A percentile compares a stretch with the other conserved stretches of the same genome.
phyloP scores from a whole-genome alignment of 2,329 filamentous ascomycete genomes.

The Ophiosphaerella korrae region DNA sequence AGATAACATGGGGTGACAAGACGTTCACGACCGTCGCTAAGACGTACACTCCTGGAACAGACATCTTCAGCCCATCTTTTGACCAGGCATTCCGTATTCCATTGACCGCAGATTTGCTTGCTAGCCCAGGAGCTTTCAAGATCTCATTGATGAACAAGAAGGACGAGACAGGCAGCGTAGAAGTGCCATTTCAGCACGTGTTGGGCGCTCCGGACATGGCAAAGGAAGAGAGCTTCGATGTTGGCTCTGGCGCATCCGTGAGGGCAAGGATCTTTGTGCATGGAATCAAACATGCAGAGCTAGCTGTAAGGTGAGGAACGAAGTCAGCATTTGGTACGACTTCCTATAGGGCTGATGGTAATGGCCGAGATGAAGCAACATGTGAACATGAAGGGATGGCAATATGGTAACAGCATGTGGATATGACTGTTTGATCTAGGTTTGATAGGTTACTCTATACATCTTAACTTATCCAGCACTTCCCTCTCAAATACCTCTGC shows the following conservation, averaged over 20 bases:
- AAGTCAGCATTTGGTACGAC: too few species aligned
- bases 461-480: too few species aligned
- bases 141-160: slow-evolving; percentile 36
- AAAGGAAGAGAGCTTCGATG: slow-evolving; percentile 28
- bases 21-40: slow-evolving; percentile 52
- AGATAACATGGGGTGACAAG: slow-evolving; percentile 50
- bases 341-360: not conserved
- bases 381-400: too few species aligned
- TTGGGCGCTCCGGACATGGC: slow-evolving; percentile 25
- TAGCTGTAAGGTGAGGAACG: not conserved
- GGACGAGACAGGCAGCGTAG: slow-evolving; percentile 29
- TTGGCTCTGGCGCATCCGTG: slow-evolving; percentile 32
- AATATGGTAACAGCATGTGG: too few species aligned
- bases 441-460: too few species aligned
- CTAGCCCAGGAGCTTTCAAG: slow-evolving; percentile 27
- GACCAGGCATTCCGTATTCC: slow-evolving; percentile 54
- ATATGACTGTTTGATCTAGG: too few species aligned
- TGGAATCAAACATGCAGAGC: slow-evolving; percentile 26
- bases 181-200: slow-evolving; percentile 35
- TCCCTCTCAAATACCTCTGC: too few species aligned
- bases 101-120: slow-evolving; percentile 41
- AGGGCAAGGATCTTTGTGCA: slow-evolving; percentile 30
- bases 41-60: slow-evolving; percentile 52
- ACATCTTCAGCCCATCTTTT: slow-evolving; percentile 57
- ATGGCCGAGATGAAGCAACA: not conserved